These are phyloP conservation scores for Arthrobotrys sinensis DNA, from an alignment of 2,329 filamentous ascomycete species.

Conservation along the genomic window DNA sequence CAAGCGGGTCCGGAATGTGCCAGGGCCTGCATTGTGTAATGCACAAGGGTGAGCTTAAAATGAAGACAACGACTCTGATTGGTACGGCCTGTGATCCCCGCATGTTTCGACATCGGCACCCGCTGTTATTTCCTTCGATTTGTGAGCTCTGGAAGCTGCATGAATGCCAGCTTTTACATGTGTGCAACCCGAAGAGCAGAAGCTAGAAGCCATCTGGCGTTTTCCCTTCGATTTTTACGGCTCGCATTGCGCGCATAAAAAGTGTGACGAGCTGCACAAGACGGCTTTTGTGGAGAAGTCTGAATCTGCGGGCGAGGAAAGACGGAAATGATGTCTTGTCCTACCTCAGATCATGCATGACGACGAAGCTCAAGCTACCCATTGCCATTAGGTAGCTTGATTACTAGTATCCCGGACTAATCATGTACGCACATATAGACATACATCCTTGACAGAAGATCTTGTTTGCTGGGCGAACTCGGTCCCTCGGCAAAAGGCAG, in stretches of 20 bases:
- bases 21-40: constrained; percentile 39
- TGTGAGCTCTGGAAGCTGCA: constrained; percentile 48
- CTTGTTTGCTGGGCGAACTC: constrained; percentile 11
- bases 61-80: constrained; percentile 31
- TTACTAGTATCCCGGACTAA: neutral
- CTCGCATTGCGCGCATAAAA: constrained; percentile 59
- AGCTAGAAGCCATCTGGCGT: constrained; percentile 34
- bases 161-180: constrained; percentile 20
- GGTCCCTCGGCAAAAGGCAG: constrained; percentile 45
- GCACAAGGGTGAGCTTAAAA: constrained; percentile 61
- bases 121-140: constrained; percentile 9
- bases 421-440: neutral
- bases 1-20: constrained; percentile 26
- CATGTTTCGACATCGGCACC: constrained; percentile 19
- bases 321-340: constrained; percentile 28
- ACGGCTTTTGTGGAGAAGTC: constrained; percentile 40
- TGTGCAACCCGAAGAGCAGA: constrained; percentile 32
- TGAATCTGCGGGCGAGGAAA: constrained; percentile 9
- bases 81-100: constrained; percentile 28
- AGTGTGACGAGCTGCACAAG: constrained; percentile 36
- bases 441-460: neutral
- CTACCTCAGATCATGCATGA: constrained; percentile 11
- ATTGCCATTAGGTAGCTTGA: neutral
- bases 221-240: neutral
- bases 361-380: constrained; percentile 4